Percentiles rank a stretch among this genome's conserved stretches.
Conservation (phyloP, 2,329 filamentous ascomycete species). For the Hymenoscyphus salicellus region DNA sequence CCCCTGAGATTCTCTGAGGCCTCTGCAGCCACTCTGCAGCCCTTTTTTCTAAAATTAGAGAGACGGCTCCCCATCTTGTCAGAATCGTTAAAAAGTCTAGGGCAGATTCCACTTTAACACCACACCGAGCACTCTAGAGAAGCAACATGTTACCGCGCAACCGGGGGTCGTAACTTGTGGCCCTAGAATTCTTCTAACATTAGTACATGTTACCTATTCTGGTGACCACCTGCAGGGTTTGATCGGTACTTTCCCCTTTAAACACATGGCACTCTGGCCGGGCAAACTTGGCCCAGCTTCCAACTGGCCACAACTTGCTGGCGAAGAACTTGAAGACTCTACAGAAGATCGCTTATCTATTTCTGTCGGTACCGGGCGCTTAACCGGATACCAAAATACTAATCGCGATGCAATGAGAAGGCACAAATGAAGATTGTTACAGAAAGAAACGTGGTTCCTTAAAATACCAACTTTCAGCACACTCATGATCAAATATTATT, state of each 20-base stretch:
- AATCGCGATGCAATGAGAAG: neutral
- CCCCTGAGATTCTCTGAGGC: neutral
- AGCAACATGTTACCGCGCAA: neutral
- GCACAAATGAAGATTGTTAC: neutral
- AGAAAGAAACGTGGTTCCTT: neutral
- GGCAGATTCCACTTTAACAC: neutral
- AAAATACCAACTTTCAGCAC: neutral
- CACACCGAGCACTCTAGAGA: neutral
- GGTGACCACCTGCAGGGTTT: neutral
- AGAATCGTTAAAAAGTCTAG: neutral
- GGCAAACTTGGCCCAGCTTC: neutral
- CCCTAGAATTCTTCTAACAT: slow-evolving; percentile 1
- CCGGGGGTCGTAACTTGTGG: neutral
- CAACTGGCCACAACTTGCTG: slow-evolving; percentile 1
- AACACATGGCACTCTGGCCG: neutral
- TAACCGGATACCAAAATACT: slow-evolving; percentile 1
- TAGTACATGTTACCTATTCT: slow-evolving; percentile 2
- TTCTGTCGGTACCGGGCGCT: slow-evolving; percentile 9
- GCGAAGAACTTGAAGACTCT: neutral
- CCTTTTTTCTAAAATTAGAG: slow-evolving; percentile 7
- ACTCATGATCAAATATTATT: neutral
- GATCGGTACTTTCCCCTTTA: neutral
- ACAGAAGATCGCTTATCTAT: slow-evolving; percentile 3
- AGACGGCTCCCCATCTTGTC: neutral
- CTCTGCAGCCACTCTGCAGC: neutral